A percentile compares a stretch with the other conserved stretches of the same genome.
phyloP scores from a whole-genome alignment of 495 filamentous ascomycete species.

The Hypomontagnella submonticulosa region DNA sequence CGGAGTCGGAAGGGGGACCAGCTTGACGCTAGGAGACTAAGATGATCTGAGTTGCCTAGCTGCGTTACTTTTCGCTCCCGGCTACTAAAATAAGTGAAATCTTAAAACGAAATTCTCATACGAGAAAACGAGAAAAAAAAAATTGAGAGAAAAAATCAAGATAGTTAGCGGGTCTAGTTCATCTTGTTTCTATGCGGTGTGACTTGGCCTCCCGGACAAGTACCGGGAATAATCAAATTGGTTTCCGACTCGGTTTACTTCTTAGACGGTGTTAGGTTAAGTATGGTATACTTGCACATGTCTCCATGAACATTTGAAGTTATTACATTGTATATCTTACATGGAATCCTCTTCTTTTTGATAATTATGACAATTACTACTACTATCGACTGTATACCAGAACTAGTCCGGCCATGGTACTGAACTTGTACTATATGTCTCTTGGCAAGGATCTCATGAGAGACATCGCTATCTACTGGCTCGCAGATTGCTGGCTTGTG shows the following conservation, averaged over 20 bases:
- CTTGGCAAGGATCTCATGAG: slow-evolving; percentile 16
- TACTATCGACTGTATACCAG: slow-evolving; percentile 2
- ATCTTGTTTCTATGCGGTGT: slow-evolving; percentile 31
- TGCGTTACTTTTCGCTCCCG: no score
- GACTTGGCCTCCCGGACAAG: slow-evolving; percentile 18
- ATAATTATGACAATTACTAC: neutral
- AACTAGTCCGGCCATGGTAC: slow-evolving; percentile 9
- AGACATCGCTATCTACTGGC: slow-evolving; percentile 16
- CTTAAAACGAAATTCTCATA: no score
- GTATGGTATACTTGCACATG: neutral
- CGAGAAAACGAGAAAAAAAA: neutral
- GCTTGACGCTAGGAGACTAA: no score
- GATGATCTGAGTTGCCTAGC: no score
- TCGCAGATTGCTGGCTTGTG: slow-evolving; percentile 18
- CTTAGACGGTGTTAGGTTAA: no score
- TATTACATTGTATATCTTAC: neutral
- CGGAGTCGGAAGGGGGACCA: no score
- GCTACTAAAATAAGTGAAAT: no score
- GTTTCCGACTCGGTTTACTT: slow-evolving; percentile 12
- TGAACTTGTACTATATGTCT: slow-evolving; percentile 5
- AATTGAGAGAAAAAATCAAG: slow-evolving; percentile 6
- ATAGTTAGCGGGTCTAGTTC: slow-evolving; percentile 7
- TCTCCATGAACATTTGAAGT: neutral
- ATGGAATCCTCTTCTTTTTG: neutral
- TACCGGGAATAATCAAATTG: slow-evolving; percentile 24